These are phyloP conservation scores for Halophytophthora batemanensis DNA, from an alignment of 352 stramenopile species.

Conservation along the genomic window DNA sequence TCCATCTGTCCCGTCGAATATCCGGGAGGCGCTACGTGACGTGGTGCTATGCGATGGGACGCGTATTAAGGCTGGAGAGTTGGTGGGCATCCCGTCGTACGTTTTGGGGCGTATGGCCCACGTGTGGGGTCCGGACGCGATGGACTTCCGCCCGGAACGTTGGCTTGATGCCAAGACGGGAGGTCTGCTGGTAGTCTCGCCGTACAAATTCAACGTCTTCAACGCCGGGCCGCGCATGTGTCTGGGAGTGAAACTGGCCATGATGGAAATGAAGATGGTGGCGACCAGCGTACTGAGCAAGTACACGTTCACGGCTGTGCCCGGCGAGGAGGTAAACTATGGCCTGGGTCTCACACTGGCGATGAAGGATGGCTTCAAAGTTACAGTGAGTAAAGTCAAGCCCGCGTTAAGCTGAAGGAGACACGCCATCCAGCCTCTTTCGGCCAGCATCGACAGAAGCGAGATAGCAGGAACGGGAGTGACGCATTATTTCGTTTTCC, in stretches of 20 bases:
- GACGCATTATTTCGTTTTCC: no score
- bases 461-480: no score
- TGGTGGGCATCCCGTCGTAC: constrained; percentile 43
- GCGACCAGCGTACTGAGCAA: constrained; percentile 24
- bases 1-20: constrained; percentile 48
- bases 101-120: constrained; percentile 34
- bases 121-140: constrained; percentile 48
- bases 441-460: no score
- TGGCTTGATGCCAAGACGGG: constrained; percentile 31
- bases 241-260: constrained; percentile 43
- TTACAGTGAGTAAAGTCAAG: constrained; percentile 9
- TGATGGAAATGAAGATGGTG: constrained; percentile 45
- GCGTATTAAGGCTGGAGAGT: constrained; percentile 30
- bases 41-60: constrained; percentile 51
- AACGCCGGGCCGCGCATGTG: constrained; percentile 39
- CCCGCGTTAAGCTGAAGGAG: no score
- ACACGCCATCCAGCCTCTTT: no score
- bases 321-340: constrained; percentile 28
- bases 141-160: constrained; percentile 50
- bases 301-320: constrained; percentile 27
- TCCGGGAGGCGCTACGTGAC: constrained; percentile 39
- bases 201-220: constrained; percentile 49
- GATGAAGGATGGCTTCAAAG: constrained; percentile 27
- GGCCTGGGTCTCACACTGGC: constrained; percentile 29
- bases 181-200: constrained; percentile 22